Evolutionary conservation across 2,329 filamentous ascomycete genomes (phyloP).

Genomic region (Colletotrichum sp.): DNA sequence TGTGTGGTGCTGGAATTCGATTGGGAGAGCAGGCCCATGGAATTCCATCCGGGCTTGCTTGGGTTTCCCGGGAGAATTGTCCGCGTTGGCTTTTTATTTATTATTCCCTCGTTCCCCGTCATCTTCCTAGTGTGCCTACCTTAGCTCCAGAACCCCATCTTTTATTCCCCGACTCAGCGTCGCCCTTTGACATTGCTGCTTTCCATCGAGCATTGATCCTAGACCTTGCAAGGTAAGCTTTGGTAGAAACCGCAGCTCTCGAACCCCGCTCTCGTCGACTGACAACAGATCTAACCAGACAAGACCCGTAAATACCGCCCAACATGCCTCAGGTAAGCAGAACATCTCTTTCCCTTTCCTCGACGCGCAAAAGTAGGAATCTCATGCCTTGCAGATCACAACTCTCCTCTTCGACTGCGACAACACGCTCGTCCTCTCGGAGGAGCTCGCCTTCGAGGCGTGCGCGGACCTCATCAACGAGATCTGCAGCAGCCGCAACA

Average conservation of each 20-base stretch:
- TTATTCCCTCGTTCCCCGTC: not conserved
- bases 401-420: constrained; percentile 80
- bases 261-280: not conserved
- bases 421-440: constrained; percentile 93
- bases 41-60: not conserved
- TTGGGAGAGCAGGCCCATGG: not conserved
- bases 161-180: not conserved
- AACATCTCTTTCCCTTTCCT: not conserved
- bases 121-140: not conserved
- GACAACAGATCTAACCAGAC: not conserved
- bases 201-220: not conserved
- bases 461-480: constrained; percentile 89
- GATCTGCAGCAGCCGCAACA: constrained; percentile 72
- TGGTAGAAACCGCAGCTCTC: not conserved
- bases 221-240: constrained; percentile 1
- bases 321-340: constrained; percentile 38
- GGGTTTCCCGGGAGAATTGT: not conserved
- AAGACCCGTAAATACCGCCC: constrained; percentile 20
- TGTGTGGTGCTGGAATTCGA: not conserved
- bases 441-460: constrained; percentile 89
- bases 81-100: not conserved
- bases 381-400: constrained; percentile 56
- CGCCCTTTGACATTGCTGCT: not conserved
- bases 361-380: not conserved
- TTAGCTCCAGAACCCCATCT: not conserved